A percentile compares a stretch with the other conserved stretches of the same genome.
These are phyloP conservation scores for Podosphaera fusca DNA, from an alignment of 2,329 filamentous ascomycete genomes.

Conservation along the genomic window DNA sequence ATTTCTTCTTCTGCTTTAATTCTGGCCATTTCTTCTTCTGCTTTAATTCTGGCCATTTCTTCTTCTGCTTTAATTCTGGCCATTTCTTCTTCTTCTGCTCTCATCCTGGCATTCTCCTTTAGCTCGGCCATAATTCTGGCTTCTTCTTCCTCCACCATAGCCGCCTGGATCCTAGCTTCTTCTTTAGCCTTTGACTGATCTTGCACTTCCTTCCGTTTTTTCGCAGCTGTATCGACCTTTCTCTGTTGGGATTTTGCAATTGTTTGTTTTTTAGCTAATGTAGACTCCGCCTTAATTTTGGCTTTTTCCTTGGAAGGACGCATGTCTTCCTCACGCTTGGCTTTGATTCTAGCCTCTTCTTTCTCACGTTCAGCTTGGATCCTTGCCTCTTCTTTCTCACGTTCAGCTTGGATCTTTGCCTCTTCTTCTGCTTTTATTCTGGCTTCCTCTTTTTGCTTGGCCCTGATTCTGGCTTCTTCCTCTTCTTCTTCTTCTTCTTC, in stretches of 20 bases:
- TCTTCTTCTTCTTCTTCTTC: neutral
- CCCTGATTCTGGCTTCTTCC: neutral
- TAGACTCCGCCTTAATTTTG: conserved; percentile 22
- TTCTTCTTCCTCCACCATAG: conserved; percentile 5
- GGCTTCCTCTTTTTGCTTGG: neutral
- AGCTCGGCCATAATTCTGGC: conserved; percentile 8
- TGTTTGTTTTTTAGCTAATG: conserved; percentile 20
- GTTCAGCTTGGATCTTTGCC: conserved; percentile 2
- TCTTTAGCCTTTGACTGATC: conserved; percentile 2
- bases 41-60: conserved; percentile 15
- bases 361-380: neutral
- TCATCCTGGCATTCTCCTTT: conserved; percentile 5
- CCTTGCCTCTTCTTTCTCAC: conserved; percentile 9
- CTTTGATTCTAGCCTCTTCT: conserved; percentile 10
- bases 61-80: conserved; percentile 13
- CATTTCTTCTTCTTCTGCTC: conserved; percentile 24
- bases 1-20: conserved; percentile 25
- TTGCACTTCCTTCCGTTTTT: conserved; percentile 15
- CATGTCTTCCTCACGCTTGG: conserved; percentile 13
- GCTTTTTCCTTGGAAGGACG: conserved; percentile 15
- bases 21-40: conserved; percentile 27
- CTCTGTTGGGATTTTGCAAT: conserved; percentile 21
- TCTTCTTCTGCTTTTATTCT: conserved; percentile 10
- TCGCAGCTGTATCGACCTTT: neutral
- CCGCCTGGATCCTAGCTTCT: conserved; percentile 5